These are phyloP conservation scores for Calonectria pauciramosa DNA, from an alignment of 2,329 filamentous ascomycete genomes.

Conservation along the genomic window DNA sequence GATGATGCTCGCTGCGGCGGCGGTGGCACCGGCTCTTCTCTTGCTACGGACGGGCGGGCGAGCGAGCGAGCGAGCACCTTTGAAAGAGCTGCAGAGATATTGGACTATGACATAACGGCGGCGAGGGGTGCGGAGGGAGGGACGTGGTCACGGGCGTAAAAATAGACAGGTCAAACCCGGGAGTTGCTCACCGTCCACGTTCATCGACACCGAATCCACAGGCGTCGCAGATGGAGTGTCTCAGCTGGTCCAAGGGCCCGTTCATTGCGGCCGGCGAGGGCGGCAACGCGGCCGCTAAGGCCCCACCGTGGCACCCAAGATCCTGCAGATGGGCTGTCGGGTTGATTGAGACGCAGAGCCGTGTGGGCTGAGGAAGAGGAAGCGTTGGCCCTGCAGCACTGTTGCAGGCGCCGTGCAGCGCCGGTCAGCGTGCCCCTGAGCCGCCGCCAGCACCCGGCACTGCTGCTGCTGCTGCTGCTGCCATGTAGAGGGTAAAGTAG, in stretches of 20 bases:
- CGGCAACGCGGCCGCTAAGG: conserved; percentile 10
- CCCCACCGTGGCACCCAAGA: conserved; percentile 25
- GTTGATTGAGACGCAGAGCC: conserved; percentile 15
- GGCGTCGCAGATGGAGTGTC: conserved; percentile 42
- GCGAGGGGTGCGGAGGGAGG: not conserved
- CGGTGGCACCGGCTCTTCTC: not conserved
- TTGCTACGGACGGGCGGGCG: too few species aligned
- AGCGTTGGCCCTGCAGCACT: not conserved
- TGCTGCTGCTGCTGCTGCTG: too few species aligned
- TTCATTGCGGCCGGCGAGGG: conserved; percentile 11
- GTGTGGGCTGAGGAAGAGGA: not conserved
- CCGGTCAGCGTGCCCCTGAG: not conserved
- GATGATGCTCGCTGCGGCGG: not conserved
- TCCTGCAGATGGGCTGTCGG: conserved; percentile 32
- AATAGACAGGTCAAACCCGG: not conserved
- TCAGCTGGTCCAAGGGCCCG: conserved; percentile 28
- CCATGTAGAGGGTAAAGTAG: too few species aligned
- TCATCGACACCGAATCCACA: too few species aligned
- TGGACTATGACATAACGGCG: not conserved
- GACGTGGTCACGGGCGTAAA: conserved; percentile 2
- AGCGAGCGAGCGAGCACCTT: too few species aligned
- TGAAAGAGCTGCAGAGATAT: not conserved
- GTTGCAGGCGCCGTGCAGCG: not conserved
- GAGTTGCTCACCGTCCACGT: too few species aligned
- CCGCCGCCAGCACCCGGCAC: not conserved